phyloP scores from a whole-genome alignment of 148 eudicot species.

The Beta vulgaris region DNA sequence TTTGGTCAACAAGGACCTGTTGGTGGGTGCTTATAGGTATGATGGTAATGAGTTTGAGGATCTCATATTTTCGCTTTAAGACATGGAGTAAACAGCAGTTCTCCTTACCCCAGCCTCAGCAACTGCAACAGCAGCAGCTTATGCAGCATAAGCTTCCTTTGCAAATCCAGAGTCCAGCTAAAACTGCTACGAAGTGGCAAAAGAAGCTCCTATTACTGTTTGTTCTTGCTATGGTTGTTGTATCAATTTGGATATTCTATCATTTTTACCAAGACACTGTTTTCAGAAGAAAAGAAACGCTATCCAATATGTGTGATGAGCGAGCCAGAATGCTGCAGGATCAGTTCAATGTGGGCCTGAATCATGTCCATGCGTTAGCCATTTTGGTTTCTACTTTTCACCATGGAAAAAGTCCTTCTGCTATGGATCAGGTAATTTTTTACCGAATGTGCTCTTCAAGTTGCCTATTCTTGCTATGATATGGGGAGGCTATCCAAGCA shows the following conservation, averaged over 20 bases:
- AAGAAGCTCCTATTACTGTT: constrained; percentile 40
- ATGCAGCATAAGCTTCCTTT: constrained; percentile 47
- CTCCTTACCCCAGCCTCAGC: constrained; percentile 26
- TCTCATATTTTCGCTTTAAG: constrained; percentile 23
- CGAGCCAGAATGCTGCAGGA: constrained; percentile 94
- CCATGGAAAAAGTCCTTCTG: constrained; percentile 75
- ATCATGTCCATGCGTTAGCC: constrained; percentile 91
- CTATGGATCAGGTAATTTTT: constrained; percentile 70
- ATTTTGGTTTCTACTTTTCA: constrained; percentile 86
- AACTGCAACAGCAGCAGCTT: constrained; percentile 31
- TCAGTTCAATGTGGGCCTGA: constrained; percentile 95
- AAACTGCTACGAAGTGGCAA: constrained; percentile 49
- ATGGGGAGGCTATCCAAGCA: neutral
- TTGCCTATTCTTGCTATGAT: neutral
- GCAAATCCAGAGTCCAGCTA: constrained; percentile 35
- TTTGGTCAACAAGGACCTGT: constrained; percentile 34
- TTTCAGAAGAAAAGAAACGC: constrained; percentile 54
- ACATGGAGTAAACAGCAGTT: constrained; percentile 30
- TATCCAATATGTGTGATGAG: constrained; percentile 87
- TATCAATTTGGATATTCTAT: constrained; percentile 41
- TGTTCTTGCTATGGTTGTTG: constrained; percentile 35
- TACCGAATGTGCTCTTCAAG: neutral
- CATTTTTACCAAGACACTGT: constrained; percentile 36
- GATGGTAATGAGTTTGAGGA: constrained; percentile 32
- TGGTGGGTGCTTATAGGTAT: constrained; percentile 48